A percentile compares a stretch with the other conserved stretches of the same genome.
phyloP scores from a whole-genome alignment of 228 moss, liverwort and hornwort genomes.

The Sphagnum magellanicum region DNA sequence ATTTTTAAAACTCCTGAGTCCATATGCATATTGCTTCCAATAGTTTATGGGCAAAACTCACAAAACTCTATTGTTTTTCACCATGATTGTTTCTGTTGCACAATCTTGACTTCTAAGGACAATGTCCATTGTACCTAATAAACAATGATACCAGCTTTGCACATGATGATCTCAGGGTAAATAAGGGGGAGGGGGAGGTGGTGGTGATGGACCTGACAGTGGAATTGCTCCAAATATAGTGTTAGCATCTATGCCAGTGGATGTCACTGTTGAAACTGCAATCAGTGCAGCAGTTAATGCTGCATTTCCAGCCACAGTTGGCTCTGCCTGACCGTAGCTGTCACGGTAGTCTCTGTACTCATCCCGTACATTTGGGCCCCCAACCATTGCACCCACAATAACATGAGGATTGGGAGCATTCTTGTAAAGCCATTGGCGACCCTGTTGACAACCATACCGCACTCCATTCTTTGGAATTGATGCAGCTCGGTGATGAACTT shows the following conservation, averaged over 20 bases:
- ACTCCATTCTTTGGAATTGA: conserved; percentile 58
- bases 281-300: conserved; percentile 69
- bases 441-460: conserved; percentile 47
- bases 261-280: conserved; percentile 54
- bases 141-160: too few relatives aligned
- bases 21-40: too few relatives aligned
- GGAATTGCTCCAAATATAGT: conserved; percentile 58
- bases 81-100: too few relatives aligned
- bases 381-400: conserved; percentile 79
- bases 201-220: conserved; percentile 37
- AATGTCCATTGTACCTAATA: too few relatives aligned
- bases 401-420: conserved; percentile 38
- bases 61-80: too few relatives aligned
- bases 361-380: conserved; percentile 70
- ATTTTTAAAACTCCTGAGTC: too few relatives aligned
- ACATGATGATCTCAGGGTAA: too few relatives aligned
- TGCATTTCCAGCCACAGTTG: conserved; percentile 77
- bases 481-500: conserved; percentile 88
- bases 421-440: conserved; percentile 35
- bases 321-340: conserved; percentile 65
- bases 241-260: conserved; percentile 56
- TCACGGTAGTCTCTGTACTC: conserved; percentile 44
- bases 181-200: conserved; percentile 49
- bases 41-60: too few relatives aligned
- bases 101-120: too few relatives aligned